phyloP scores from a whole-genome alignment of 2,329 filamentous ascomycete species.

The Aspergillus tamarii region DNA sequence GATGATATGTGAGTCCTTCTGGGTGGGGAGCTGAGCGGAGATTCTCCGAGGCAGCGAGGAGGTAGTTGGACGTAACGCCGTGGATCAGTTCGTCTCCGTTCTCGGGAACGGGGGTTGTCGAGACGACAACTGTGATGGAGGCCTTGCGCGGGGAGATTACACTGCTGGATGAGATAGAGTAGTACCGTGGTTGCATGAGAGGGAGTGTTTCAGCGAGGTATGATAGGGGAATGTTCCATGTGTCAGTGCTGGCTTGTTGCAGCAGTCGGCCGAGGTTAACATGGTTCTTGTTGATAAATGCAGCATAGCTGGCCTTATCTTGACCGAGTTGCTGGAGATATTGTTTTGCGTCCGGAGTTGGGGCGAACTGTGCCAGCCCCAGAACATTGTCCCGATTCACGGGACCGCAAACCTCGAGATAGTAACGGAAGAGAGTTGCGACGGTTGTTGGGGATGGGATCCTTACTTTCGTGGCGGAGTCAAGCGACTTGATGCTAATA shows the following conservation, averaged over 20 bases:
- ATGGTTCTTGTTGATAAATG: constrained; percentile 72
- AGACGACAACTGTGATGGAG: constrained; percentile 87
- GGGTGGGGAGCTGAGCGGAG: constrained; percentile 73
- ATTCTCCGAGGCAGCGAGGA: constrained; percentile 62
- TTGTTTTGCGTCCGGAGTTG: constrained; percentile 74
- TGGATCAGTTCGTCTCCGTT: constrained; percentile 72
- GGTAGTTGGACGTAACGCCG: constrained; percentile 91
- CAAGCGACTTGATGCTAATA: constrained; percentile 59
- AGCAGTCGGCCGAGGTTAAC: constrained; percentile 60
- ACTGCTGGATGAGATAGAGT: constrained; percentile 80
- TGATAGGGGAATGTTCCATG: constrained; percentile 84
- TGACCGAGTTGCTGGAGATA: constrained; percentile 80
- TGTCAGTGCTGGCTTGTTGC: constrained; percentile 66
- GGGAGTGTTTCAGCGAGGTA: constrained; percentile 83
- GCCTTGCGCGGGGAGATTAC: constrained; percentile 50
- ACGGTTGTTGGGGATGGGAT: constrained; percentile 89
- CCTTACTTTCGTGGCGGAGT: constrained; percentile 78
- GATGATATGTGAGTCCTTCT: constrained; percentile 78
- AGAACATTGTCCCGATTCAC: constrained; percentile 90
- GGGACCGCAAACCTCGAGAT: constrained; percentile 88
- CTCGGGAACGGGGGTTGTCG: constrained; percentile 72
- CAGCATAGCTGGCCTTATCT: constrained; percentile 84
- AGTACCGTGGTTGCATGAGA: constrained; percentile 91
- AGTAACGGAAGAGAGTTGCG: constrained; percentile 82
- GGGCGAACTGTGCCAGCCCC: constrained; percentile 79